A percentile compares a stretch with the other conserved stretches of the same genome.
These are phyloP conservation scores for Linaria vulgaris DNA, from an alignment of 257 asterid species.

Conservation along the genomic window DNA sequence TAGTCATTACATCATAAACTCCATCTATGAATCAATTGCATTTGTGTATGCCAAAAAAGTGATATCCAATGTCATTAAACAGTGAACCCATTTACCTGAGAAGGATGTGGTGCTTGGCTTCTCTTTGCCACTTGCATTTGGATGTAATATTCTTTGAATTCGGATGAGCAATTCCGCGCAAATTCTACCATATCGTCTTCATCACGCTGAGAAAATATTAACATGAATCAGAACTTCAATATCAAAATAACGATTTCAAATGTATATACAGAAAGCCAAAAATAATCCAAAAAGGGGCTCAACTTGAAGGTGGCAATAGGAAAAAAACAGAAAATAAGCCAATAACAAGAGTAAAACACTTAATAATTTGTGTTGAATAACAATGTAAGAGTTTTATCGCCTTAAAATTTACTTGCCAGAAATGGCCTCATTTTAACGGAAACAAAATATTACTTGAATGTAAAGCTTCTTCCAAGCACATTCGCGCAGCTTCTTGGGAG, in stretches of 20 bases:
- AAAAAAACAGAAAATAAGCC: neutral
- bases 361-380: neutral
- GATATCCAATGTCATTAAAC: neutral
- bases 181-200: constrained; percentile 81
- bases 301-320: neutral
- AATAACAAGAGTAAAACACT: neutral
- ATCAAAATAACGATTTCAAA: constrained; percentile 9
- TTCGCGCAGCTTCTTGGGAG: constrained; percentile 71
- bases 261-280: neutral
- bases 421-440: neutral
- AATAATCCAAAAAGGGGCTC: neutral
- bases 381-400: neutral
- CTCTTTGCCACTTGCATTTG: constrained; percentile 99
- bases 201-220: constrained; percentile 63
- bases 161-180: constrained; percentile 68
- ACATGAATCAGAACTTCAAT: constrained; percentile 4
- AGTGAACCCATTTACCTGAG: constrained; percentile 58
- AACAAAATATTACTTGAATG: constrained; percentile 35
- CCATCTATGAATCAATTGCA: constrained; percentile 9
- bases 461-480: constrained; percentile 89
- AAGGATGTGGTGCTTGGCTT: constrained; percentile 89
- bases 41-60: neutral
- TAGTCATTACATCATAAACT: neutral
- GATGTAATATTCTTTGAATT: constrained; percentile 88
- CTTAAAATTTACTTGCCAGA: neutral